Evolutionary conservation across 1,139 yeast species (phyloP), one percentile per base, ranked within the genome.

Genomic region (Spathaspora sp.): DNA sequence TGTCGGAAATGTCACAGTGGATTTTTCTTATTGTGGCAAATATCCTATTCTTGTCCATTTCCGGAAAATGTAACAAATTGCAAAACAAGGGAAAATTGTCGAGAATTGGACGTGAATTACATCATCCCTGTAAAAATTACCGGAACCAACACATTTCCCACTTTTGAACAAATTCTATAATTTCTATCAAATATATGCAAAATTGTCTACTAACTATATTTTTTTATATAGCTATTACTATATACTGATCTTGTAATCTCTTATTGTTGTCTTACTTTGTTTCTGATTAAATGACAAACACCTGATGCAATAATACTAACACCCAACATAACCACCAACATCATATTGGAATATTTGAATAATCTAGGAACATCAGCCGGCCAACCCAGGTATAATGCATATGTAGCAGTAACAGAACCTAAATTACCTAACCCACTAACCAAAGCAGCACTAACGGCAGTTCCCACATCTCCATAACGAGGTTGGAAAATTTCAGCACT

Each of bases 361-460:
- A 82, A 70, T 53, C 89, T 69, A 2, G 73, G 72, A 10, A 62
- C 72, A 63, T 89, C 96, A 1, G 76, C 86, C 0, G 95, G 91
- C 96, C 96, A 89, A 4, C 96, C 96, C 18, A 80, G 65, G 65
- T 88, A 89, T 43, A 89, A 74, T 0, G 96, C 96, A 60, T 89
- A 89, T 1, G 96, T 86, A 3, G 95, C 86, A 26, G 86, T 81
- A 23, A 89, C 96, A 1, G 91, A 82, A 13, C 96, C 96, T 55
- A 88, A 74, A 62, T 89, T 89, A 43, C 96, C 96, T 46, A 89
- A 71, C 1, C 96, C 96, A 53, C 90, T 82, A 8, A 89, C 93
- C 40, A 89, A 65, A 0, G 96, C 96, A 8, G 90, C 80, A 43
- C 90, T 79, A 15, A 86, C 90, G 2, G 96, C 96, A 46, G 84